A percentile compares a stretch with the other conserved stretches of the same genome.
Conservation (phyloP, 805 yeast species). For the Metschnikowia kofuensis region DNA sequence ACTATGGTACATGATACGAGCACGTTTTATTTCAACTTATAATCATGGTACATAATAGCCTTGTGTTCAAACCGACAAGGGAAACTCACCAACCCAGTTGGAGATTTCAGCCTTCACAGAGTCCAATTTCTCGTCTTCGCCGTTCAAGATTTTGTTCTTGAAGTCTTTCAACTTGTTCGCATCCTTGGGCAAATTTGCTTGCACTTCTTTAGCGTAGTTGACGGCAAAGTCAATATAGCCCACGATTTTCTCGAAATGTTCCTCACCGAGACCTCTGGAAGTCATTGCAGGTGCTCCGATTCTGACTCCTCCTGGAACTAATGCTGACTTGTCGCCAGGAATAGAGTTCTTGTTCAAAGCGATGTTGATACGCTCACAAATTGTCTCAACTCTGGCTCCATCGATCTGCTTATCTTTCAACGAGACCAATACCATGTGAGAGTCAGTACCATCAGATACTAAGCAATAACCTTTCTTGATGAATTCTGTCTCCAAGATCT, state of each 20-base stretch:
- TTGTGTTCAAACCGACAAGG: slow-evolving; percentile 41
- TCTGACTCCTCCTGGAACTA: slow-evolving; percentile 96
- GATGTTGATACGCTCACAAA: slow-evolving; percentile 89
- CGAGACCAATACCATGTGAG: slow-evolving; percentile 91
- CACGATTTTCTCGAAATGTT: slow-evolving; percentile 78
- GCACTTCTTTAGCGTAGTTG: slow-evolving; percentile 67
- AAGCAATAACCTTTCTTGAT: slow-evolving; percentile 69
- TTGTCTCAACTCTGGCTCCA: slow-evolving; percentile 96
- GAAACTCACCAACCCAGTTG: slow-evolving; percentile 89
- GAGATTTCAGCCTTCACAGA: slow-evolving; percentile 74
- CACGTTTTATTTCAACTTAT: too few relatives aligned
- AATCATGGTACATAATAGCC: too few relatives aligned
- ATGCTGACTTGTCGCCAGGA: slow-evolving; percentile 96
- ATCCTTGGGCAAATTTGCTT: slow-evolving; percentile 78
- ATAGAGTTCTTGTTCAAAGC: slow-evolving; percentile 97
- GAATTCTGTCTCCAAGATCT: slow-evolving; percentile 74
- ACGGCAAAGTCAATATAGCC: slow-evolving; percentile 60
- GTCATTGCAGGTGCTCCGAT: slow-evolving; percentile 99
- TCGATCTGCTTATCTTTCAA: slow-evolving; percentile 88
- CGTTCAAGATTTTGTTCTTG: slow-evolving; percentile 63
- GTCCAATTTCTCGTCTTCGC: slow-evolving; percentile 61
- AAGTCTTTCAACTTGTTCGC: slow-evolving; percentile 96
- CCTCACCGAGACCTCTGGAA: slow-evolving; percentile 91
- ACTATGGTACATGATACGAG: too few relatives aligned
- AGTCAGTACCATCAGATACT: slow-evolving; percentile 94